A percentile compares a stretch with the other conserved stretches of the same genome.
Conservation (phyloP, 805 yeast genomes). For the Kuraishia floccosa region DNA sequence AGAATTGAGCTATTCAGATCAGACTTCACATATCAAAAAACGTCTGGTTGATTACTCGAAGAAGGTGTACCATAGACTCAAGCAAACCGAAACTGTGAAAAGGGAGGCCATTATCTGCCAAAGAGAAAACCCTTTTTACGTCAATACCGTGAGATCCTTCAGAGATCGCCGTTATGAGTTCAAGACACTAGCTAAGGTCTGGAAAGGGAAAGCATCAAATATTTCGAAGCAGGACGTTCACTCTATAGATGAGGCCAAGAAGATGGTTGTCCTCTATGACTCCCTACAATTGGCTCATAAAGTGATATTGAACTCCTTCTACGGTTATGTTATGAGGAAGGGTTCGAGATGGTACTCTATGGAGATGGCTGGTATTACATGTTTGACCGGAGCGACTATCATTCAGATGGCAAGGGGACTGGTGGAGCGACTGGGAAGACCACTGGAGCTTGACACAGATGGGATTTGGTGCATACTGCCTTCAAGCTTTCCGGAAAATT, state of each 20-base stretch:
- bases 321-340: conserved; percentile 97
- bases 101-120: conserved; percentile 94
- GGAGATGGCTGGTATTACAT: conserved; percentile 99
- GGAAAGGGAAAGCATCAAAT: conserved; percentile 73
- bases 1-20: conserved; percentile 67
- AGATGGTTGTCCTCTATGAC: conserved; percentile 89
- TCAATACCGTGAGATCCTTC: conserved; percentile 85
- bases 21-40: conserved; percentile 63
- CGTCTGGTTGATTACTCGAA: conserved; percentile 75
- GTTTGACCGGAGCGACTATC: conserved; percentile 95
- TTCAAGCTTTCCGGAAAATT: conserved; percentile 85
- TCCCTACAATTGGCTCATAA: conserved; percentile 95
- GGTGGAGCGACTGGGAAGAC: conserved; percentile 90
- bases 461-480: conserved; percentile 99
- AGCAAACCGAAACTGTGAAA: conserved; percentile 73
- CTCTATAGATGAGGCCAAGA: conserved; percentile 78
- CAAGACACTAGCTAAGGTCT: conserved; percentile 84
- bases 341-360: conserved; percentile 99
- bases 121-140: conserved; percentile 94
- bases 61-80: conserved; percentile 74
- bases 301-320: conserved; percentile 90
- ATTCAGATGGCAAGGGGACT: conserved; percentile 93
- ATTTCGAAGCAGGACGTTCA: conserved; percentile 42
- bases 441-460: conserved; percentile 93
- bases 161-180: conserved; percentile 95